Base-by-base conservation (phyloP, 495 filamentous ascomycete species). In the Xylaria grammica region DNA sequence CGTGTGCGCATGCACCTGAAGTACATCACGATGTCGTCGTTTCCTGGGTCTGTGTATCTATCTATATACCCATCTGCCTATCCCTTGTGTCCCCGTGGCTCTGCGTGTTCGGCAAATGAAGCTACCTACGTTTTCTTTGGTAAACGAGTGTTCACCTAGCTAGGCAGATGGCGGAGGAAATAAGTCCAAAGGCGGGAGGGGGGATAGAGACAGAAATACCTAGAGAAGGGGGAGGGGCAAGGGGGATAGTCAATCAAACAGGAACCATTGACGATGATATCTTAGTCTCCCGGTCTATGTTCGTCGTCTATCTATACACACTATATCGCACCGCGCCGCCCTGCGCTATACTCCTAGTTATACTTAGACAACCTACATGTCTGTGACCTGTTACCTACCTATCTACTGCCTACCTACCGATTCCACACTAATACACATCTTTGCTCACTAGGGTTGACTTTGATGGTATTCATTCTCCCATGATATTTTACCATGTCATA, bases 321-420 rank as follows among this genome's bases (percentile, higher is more conserved):
- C 29, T 32, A 46, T 42, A 7, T 32, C 24, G 19, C 56, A 40
- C 29, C 48, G 17, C 40, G 17, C 40, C 40, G 8, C 40, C 8
- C 40, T 17, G 17, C 15, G 40, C 40, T 17, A 42, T 11, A 36
- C 32, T 36, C 34, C 34, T 36, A 36, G n/a, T n/a, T 11, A 36
- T 36, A 36, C 34, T 11, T 36, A 36, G 6, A 36, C 34, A 6
- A 36, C 5, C 34, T 36, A 36, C 54, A n/a, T 63, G 62, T 38
- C 24, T 55, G 62, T 64, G 62, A 64, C 62, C 53, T 64, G 62
- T 64, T 64, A 64, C 62, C 40, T 22, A 46, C n/a, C n/a, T n/a
- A 56, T 64, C 44, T 48, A 45, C 62, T 36, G 62, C 29, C 62
- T 36, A 44, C 30, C 20, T 32, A 34, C 42, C 11, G 24, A 49